A percentile compares a stretch with the other conserved stretches of the same genome.
These are phyloP conservation scores for Zygosaccharomyces pseudobailii DNA, from an alignment of 1,139 yeast genomes.

Conservation along the genomic window DNA sequence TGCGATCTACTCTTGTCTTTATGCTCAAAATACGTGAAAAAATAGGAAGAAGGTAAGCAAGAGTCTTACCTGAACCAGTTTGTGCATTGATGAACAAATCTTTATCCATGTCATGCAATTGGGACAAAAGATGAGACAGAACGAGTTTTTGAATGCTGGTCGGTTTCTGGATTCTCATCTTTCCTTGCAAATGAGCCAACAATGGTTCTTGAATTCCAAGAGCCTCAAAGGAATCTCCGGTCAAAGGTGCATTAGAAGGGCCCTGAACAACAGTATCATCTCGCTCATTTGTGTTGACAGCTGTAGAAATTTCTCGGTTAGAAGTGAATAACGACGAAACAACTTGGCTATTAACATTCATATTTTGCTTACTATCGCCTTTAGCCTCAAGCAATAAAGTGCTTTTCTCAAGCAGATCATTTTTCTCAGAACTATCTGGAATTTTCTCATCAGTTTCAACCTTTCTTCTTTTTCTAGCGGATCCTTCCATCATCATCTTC, in stretches of 20 bases:
- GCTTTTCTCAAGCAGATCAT: conserved; percentile 3
- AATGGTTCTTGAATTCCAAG: conserved; percentile 60
- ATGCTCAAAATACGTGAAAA: conserved; percentile 42
- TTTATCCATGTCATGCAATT: conserved; percentile 33
- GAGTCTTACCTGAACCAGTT: conserved; percentile 93
- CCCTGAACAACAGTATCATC: conserved; percentile 35
- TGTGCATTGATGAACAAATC: conserved; percentile 90
- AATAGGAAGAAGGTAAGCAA: conserved; percentile 83
- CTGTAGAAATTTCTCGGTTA: conserved; percentile 42
- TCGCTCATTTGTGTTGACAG: conserved; percentile 25
- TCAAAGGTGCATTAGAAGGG: conserved; percentile 70
- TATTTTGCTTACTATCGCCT: conserved; percentile 14
- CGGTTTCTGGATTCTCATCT: conserved; percentile 62
- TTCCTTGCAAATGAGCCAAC: conserved; percentile 50
- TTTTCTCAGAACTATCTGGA: neutral
- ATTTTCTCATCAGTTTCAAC: conserved; percentile 7
- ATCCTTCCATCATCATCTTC: conserved; percentile 34
- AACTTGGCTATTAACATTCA: conserved; percentile 31
- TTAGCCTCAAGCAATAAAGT: too few relatives aligned
- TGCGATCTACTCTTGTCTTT: conserved; percentile 50
- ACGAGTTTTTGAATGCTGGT: conserved; percentile 83
- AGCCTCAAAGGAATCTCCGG: conserved; percentile 65
- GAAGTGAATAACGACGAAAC: conserved; percentile 87
- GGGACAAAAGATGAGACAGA: conserved; percentile 57
- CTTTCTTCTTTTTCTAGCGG: conserved; percentile 23